Percentiles rank a stretch among this genome's conserved stretches.
Conservation (phyloP, 1,139 yeast genomes). For the Lodderomyces parapsilosis region DNA sequence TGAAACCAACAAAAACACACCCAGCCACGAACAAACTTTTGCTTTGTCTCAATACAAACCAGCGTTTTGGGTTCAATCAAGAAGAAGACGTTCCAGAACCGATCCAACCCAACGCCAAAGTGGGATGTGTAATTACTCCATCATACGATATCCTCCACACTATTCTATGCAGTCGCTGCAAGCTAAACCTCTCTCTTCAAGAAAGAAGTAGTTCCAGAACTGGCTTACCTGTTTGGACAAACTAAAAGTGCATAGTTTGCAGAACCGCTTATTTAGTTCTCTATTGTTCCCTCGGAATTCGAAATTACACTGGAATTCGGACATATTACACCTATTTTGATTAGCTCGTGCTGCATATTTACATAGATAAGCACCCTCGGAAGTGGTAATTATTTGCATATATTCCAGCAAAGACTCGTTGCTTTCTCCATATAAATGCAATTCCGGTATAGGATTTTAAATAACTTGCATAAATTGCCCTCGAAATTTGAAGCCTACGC, state of each 20-base stretch:
- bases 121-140: no score
- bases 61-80: no score
- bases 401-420: not conserved
- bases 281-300: slow-evolving; percentile 1
- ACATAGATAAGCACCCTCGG: not conserved
- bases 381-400: not conserved
- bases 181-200: not conserved
- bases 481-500: not conserved
- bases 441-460: not conserved
- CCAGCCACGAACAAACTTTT: no score
- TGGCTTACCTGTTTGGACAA: not conserved
- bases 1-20: no score
- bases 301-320: no score
- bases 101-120: no score
- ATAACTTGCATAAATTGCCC: slow-evolving; percentile 1
- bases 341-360: not conserved
- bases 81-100: no score
- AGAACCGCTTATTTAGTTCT: not conserved
- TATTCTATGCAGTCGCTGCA: no score
- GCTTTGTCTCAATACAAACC: no score
- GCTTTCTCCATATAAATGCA: not conserved
- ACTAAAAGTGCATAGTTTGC: not conserved
- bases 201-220: not conserved
- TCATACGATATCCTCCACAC: no score
- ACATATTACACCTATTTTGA: no score